Conservation (phyloP, 2,329 filamentous ascomycete genomes). For the Monosporascus sp. region DNA sequence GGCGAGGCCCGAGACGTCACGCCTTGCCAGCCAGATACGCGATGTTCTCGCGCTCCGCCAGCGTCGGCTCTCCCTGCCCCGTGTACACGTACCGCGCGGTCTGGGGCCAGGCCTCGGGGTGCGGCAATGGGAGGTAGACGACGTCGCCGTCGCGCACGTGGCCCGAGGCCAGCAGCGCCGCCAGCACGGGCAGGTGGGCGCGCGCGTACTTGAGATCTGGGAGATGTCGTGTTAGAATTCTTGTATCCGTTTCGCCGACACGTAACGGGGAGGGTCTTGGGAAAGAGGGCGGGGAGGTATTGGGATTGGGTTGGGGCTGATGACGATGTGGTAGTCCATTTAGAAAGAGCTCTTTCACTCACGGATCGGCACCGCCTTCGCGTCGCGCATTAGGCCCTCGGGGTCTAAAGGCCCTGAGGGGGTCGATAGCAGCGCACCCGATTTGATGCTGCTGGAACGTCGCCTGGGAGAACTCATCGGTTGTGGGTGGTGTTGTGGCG, state of each 20-base stretch:
- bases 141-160: constrained; percentile 46
- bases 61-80: constrained; percentile 39
- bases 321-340: not conserved
- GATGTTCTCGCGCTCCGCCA: constrained; percentile 47
- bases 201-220: constrained; percentile 44
- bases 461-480: constrained; percentile 6
- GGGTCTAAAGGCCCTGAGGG: constrained; percentile 6
- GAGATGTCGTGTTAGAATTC: not conserved
- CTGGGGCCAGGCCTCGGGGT: constrained; percentile 50
- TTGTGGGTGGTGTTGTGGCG: too few relatives aligned
- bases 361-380: constrained; percentile 41
- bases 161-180: constrained; percentile 48
- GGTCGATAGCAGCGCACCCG: constrained; percentile 10
- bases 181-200: constrained; percentile 47
- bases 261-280: not conserved
- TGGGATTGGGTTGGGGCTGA: not conserved
- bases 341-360: constrained; percentile 20
- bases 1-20: constrained; percentile 10
- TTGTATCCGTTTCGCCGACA: constrained; percentile 1
- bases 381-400: constrained; percentile 20
- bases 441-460: constrained; percentile 19
- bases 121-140: constrained; percentile 53
- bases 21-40: constrained; percentile 48
- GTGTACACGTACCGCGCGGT: constrained; percentile 54
- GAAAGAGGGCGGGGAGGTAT: not conserved